A percentile compares a stretch with the other conserved stretches of the same genome.
Evolutionary conservation across 2,329 filamentous ascomycete genomes (phyloP).

Genomic region (Neoscytalidium dimidiatum): DNA sequence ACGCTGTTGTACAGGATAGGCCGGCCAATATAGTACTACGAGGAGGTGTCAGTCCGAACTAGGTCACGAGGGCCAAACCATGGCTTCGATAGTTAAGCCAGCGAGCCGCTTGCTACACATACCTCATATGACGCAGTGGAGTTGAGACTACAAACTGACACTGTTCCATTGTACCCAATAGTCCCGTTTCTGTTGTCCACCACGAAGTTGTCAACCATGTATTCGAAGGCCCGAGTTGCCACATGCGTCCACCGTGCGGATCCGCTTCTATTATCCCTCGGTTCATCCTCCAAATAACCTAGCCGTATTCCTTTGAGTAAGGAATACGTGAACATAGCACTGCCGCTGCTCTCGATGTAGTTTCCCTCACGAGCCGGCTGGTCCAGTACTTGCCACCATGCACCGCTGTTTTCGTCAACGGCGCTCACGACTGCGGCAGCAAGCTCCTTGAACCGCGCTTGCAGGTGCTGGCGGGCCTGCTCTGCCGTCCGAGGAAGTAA

Average conservation of each 20-base stretch:
- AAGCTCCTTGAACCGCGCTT: constrained; percentile 26
- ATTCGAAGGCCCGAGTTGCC: constrained; percentile 47
- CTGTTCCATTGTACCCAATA: constrained; percentile 36
- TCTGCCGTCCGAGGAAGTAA: constrained; percentile 42
- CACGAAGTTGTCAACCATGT: constrained; percentile 49
- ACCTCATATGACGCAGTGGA: constrained; percentile 29
- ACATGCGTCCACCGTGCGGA: constrained; percentile 35
- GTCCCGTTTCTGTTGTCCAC: constrained; percentile 41
- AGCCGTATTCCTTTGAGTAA: constrained; percentile 37
- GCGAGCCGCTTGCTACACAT: constrained; percentile 14
- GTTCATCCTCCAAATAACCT: constrained; percentile 30
- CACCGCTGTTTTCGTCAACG: constrained; percentile 45
- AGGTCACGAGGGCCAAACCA: neutral
- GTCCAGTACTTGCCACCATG: constrained; percentile 62
- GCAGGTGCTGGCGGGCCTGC: constrained; percentile 22
- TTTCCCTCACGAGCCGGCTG: constrained; percentile 51
- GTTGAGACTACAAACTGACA: constrained; percentile 30
- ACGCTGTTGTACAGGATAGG: constrained; percentile 33
- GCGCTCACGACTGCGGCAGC: constrained; percentile 44
- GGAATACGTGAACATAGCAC: constrained; percentile 51
- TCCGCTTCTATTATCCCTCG: constrained; percentile 30
- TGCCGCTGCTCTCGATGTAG: constrained; percentile 62
- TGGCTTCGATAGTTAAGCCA: no score
- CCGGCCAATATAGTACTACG: constrained; percentile 47
- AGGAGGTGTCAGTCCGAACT: neutral